Conservation (phyloP, 2,329 filamentous ascomycete genomes). For the Madurella mycetomatis region DNA sequence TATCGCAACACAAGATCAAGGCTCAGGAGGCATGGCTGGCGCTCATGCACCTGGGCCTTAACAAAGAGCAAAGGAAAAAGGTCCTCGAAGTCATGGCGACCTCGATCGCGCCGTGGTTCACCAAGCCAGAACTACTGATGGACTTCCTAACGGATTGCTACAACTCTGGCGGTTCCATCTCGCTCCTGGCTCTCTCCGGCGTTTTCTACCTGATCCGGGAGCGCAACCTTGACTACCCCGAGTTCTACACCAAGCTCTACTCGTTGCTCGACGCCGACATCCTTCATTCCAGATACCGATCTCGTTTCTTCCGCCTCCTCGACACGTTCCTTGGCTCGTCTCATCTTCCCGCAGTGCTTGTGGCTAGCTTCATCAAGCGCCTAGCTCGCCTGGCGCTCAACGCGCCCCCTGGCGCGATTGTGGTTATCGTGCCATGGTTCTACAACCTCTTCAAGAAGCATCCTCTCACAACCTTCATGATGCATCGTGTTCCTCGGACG, state of each 20-base stretch:
- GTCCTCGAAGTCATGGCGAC: constrained; percentile 71
- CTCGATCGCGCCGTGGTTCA: constrained; percentile 84
- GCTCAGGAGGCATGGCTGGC: constrained; percentile 85
- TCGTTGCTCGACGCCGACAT: constrained; percentile 81
- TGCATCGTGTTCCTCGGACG: constrained; percentile 70
- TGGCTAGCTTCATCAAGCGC: constrained; percentile 96
- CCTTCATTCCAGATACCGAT: constrained; percentile 90
- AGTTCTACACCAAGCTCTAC: constrained; percentile 92
- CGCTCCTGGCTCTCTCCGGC: constrained; percentile 82
- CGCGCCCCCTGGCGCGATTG: constrained; percentile 83
- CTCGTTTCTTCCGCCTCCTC: constrained; percentile 85
- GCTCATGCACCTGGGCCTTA: constrained; percentile 63
- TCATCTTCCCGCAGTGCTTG: constrained; percentile 83
- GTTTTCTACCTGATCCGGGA: constrained; percentile 93
- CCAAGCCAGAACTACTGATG: constrained; percentile 81
- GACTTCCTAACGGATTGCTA: constrained; percentile 97
- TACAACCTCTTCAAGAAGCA: constrained; percentile 93
- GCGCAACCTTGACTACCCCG: constrained; percentile 92
- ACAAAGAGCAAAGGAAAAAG: constrained; percentile 70
- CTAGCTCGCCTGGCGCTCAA: constrained; percentile 78
- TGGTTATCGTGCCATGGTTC: constrained; percentile 84
- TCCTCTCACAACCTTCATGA: constrained; percentile 90
- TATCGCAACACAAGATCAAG: constrained; percentile 68
- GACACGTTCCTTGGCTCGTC: constrained; percentile 88
- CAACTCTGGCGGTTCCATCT: constrained; percentile 77